Conservation (phyloP, 495 filamentous ascomycete genomes). For the Aspergillus steynii region DNA sequence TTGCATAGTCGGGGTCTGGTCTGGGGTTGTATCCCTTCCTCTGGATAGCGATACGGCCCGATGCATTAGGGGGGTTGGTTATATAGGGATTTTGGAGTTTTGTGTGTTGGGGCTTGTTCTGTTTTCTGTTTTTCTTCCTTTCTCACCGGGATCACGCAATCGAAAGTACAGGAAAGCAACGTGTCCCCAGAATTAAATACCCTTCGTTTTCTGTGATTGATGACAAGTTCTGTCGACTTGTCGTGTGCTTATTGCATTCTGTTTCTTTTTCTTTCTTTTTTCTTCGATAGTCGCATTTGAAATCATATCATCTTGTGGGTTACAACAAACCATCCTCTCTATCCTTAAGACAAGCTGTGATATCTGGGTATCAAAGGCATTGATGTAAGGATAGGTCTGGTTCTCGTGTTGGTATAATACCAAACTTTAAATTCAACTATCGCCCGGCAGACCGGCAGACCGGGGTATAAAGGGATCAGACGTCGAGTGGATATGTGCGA, state of each 20-base stretch:
- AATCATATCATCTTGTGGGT: no score
- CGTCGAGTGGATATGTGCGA: no score
- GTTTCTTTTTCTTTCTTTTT: background rate
- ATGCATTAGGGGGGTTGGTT: constrained; percentile 30
- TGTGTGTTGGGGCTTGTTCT: constrained; percentile 16
- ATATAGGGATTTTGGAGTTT: constrained; percentile 32
- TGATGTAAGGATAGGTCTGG: no score
- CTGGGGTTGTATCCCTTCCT: constrained; percentile 12
- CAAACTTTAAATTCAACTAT: no score
- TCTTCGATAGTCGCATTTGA: background rate
- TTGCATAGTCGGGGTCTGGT: constrained; percentile 19
- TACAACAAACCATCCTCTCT: no score
- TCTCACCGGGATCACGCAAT: constrained; percentile 4
- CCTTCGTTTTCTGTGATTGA: constrained; percentile 7
- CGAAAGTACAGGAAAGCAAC: constrained; percentile 9
- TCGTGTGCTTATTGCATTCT: constrained; percentile 3
- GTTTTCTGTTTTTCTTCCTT: constrained; percentile 10
- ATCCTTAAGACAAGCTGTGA: no score
- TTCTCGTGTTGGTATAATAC: no score
- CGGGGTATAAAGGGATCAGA: no score
- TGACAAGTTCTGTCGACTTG: no score
- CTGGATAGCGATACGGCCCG: constrained; percentile 14
- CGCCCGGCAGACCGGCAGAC: no score
- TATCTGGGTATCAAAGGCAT: no score
- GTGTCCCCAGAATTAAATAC: constrained; percentile 16